phyloP scores from a whole-genome alignment of 495 filamentous ascomycete species.

The Halenospora varia region DNA sequence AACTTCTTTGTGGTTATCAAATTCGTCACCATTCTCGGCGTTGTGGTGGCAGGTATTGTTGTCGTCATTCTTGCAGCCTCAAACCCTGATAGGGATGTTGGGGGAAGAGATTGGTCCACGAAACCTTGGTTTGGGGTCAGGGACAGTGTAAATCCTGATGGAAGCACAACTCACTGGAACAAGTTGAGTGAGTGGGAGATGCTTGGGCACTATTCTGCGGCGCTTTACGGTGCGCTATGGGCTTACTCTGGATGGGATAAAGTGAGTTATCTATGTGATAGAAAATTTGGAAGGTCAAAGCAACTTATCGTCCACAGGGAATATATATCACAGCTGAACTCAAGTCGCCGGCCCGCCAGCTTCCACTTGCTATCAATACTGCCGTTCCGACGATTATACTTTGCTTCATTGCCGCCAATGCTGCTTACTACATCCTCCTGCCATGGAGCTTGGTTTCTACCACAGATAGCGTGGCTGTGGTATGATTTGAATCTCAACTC shows the following conservation, averaged over 20 bases:
- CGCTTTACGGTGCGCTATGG: slow-evolving; percentile 53
- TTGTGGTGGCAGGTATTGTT: slow-evolving; percentile 44
- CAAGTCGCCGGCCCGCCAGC: slow-evolving; percentile 41
- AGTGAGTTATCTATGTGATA: slow-evolving; percentile 31
- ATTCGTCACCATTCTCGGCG: slow-evolving; percentile 39
- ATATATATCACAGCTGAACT: slow-evolving; percentile 54
- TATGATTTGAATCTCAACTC: slow-evolving; percentile 27
- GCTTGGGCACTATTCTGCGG: slow-evolving; percentile 48
- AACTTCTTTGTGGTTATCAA: slow-evolving; percentile 52
- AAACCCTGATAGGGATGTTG: slow-evolving; percentile 30
- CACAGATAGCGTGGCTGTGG: slow-evolving; percentile 52
- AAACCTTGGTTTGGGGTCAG: slow-evolving; percentile 46
- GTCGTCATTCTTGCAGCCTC: slow-evolving; percentile 36
- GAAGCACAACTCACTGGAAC: slow-evolving; percentile 45
- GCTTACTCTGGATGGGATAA: slow-evolving; percentile 60
- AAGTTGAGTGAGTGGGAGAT: slow-evolving; percentile 41
- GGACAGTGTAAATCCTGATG: slow-evolving; percentile 39
- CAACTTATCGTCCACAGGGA: slow-evolving; percentile 31
- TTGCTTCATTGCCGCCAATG: slow-evolving; percentile 49
- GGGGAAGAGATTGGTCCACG: slow-evolving; percentile 47
- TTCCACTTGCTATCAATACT: slow-evolving; percentile 52
- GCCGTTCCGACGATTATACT: slow-evolving; percentile 50
- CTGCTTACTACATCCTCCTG: slow-evolving; percentile 51
- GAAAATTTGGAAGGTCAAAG: too few species aligned
- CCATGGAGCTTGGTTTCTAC: slow-evolving; percentile 49